A percentile compares a stretch with the other conserved stretches of the same genome.
Evolutionary conservation across 129 eudicot genomes (phyloP).

Genomic region (Lonicera japonica): DNA sequence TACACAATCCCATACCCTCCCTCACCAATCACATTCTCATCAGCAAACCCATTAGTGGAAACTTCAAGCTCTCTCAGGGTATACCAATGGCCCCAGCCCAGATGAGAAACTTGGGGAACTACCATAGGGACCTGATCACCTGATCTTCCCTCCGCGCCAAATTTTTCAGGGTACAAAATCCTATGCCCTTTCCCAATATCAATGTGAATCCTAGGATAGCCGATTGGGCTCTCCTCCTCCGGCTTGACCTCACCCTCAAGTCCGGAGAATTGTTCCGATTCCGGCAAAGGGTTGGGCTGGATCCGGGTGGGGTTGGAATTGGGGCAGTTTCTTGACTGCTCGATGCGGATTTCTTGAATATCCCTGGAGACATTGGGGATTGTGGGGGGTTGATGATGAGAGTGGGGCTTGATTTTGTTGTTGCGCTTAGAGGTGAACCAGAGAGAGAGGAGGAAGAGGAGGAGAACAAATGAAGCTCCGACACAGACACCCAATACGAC

Average conservation of each 20-base stretch:
- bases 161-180: constrained; percentile 30
- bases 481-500: constrained; percentile 40
- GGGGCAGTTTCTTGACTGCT: not conserved
- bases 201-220: constrained; percentile 29
- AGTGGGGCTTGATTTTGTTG: not conserved
- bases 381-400: constrained; percentile 5
- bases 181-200: constrained; percentile 32
- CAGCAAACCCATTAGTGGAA: constrained; percentile 52
- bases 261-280: constrained; percentile 3
- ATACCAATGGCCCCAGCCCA: constrained; percentile 82
- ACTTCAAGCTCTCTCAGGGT: constrained; percentile 60
- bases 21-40: constrained; percentile 61
- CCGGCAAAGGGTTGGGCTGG: constrained; percentile 13
- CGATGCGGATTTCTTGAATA: constrained; percentile 25
- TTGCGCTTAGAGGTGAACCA: constrained; percentile 37
- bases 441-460: constrained; percentile 50
- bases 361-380: constrained; percentile 24
- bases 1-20: constrained; percentile 80
- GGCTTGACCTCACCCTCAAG: constrained; percentile 24
- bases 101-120: constrained; percentile 61
- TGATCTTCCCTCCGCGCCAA: not conserved
- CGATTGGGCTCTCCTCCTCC: constrained; percentile 19
- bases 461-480: constrained; percentile 48
- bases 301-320: not conserved
- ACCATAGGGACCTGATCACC: constrained; percentile 20